Evolutionary conservation across 2,329 filamentous ascomycete species (phyloP), one percentile per base, ranked within the genome.

Genomic region (Annulohypoxylon truncatum): DNA sequence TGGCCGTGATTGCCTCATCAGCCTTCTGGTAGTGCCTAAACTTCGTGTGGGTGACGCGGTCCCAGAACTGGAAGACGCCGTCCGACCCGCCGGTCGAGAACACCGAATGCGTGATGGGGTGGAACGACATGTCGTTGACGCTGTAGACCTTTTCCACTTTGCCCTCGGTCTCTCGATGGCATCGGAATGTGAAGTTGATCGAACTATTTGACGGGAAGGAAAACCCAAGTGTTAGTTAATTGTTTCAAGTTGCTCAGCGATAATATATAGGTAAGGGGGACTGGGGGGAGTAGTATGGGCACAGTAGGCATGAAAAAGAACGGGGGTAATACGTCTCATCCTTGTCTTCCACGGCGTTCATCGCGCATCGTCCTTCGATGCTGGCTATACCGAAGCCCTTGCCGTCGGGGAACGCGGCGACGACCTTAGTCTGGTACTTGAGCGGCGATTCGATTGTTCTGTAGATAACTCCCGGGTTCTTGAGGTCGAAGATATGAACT

Each of bases 1-100:
- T 87, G 5, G 85, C 83, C 1, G 86, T 87, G 77, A 92, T 90
- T 52, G 86, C 83, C 52, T 84, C 87, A 18, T 81, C 82, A 31
- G 82, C 82, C 35, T 78, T 76, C 6, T 83, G 82, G 66, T 85
- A 91, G 10, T 84, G 84, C 76, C 82, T 83, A n/a, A 87, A 73
- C 40, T 82, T 79, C 64, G 81, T 77, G 69, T 83, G 85, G 28
- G 80, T 78, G 52, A 81, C 77, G 61, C 84, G 82, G 67, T 92
- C 89, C 86, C 85, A 88, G 78, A 87, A 85, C 73, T 81, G 77
- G 74, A 75, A 77, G 4, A 67, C 69, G 44, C 77, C 77, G 67
- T 80, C 78, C n/a, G 74, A 73, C 7, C 78, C 78, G n/a, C 70
- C 77, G 1, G 78, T 79, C 54, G 60, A 66, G 57, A 79, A 71